phyloP scores from a whole-genome alignment of 345 rosid species.

The Melastoma malabathricum region DNA sequence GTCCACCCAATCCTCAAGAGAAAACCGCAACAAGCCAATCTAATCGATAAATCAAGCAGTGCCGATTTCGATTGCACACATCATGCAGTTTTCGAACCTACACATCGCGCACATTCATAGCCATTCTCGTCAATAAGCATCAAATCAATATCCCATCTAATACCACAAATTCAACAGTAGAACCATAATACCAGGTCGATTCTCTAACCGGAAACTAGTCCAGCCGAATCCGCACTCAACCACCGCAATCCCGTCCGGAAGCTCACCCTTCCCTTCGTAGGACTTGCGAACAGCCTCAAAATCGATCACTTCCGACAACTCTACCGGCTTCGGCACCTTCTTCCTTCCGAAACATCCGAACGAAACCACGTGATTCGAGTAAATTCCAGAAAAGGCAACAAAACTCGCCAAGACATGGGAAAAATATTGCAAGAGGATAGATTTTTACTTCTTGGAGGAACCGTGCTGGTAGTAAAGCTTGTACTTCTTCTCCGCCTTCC shows the following conservation, averaged over 20 bases:
- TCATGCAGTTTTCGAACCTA: too few relatives aligned
- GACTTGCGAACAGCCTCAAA: constrained; percentile 36
- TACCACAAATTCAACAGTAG: neutral
- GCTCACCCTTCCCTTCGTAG: constrained; percentile 21
- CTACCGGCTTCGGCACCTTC: constrained; percentile 60
- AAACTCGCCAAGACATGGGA: neutral
- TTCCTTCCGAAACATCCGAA: constrained; percentile 31
- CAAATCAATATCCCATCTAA: neutral
- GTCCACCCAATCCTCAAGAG: too few relatives aligned
- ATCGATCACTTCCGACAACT: constrained; percentile 62
- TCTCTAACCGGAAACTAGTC: constrained; percentile 47
- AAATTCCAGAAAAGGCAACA: neutral
- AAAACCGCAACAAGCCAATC: too few relatives aligned
- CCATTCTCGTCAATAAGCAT: neutral
- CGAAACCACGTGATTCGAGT: neutral
- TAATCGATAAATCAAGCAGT: too few relatives aligned
- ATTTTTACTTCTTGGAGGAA: constrained; percentile 39
- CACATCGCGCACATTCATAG: neutral
- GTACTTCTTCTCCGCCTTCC: constrained; percentile 87
- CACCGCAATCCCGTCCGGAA: constrained; percentile 38
- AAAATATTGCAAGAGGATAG: neutral
- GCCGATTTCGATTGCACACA: too few relatives aligned
- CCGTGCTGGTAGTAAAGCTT: constrained; percentile 67
- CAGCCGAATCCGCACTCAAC: constrained; percentile 17
- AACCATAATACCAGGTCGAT: constrained; percentile 60